A percentile compares a stretch with the other conserved stretches of the same genome.
Conservation (phyloP, 805 yeast genomes). For the Saccharomycopsis sp. region DNA sequence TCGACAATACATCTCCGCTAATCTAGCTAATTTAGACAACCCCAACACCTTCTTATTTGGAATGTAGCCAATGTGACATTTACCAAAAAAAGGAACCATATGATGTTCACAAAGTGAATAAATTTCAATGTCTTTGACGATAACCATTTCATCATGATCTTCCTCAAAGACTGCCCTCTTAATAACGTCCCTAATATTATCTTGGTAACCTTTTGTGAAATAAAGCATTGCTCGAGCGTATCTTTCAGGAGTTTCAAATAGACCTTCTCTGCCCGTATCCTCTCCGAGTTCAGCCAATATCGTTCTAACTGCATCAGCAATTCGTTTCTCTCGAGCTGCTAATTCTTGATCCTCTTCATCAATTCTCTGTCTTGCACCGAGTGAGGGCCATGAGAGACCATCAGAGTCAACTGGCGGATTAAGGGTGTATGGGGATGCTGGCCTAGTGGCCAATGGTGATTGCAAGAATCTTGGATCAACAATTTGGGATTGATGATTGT, state of each 20-base stretch:
- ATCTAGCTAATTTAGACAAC: slow-evolving; percentile 82
- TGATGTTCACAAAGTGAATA: slow-evolving; percentile 96
- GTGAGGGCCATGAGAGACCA: slow-evolving; percentile 91
- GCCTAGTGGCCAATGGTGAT: slow-evolving; percentile 64
- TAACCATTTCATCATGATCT: slow-evolving; percentile 98
- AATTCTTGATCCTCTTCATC: slow-evolving; percentile 64
- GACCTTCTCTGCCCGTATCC: slow-evolving; percentile 81
- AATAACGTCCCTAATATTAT: slow-evolving; percentile 75
- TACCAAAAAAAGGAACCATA: slow-evolving; percentile 94
- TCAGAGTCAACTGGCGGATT: slow-evolving; percentile 84
- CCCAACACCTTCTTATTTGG: slow-evolving; percentile 93
- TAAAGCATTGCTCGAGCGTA: slow-evolving; percentile 95
- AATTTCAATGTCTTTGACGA: slow-evolving; percentile 89
- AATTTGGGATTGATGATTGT: background rate
- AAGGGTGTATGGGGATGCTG: slow-evolving; percentile 75
- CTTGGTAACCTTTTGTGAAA: slow-evolving; percentile 95
- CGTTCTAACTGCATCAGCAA: slow-evolving; percentile 72
- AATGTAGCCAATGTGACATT: slow-evolving; percentile 95
- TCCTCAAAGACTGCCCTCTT: slow-evolving; percentile 96
- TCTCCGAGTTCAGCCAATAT: slow-evolving; percentile 85
- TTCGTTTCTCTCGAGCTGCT: slow-evolving; percentile 59
- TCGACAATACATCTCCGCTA: slow-evolving; percentile 95
- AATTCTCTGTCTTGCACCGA: slow-evolving; percentile 73
- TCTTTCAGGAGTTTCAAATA: slow-evolving; percentile 89
- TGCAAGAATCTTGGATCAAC: slow-evolving; percentile 1